These are phyloP conservation scores for Lachancea lanzarotensis DNA, from an alignment of 805 yeast genomes.

Conservation along the genomic window DNA sequence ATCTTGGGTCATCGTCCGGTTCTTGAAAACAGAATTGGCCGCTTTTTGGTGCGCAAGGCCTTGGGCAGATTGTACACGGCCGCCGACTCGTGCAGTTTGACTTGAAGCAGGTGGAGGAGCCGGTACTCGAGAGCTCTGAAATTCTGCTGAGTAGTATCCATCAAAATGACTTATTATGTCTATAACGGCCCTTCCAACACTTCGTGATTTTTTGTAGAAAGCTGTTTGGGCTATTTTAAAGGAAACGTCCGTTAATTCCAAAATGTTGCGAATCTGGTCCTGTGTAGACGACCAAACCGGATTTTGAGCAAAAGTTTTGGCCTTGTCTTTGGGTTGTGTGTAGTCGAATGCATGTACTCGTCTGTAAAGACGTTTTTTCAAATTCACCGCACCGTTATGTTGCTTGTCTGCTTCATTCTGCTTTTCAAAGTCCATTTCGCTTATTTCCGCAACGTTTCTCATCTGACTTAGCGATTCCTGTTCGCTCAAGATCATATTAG, in stretches of 20 bases:
- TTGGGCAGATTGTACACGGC: conserved; percentile 34
- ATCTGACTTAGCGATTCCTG: conserved; percentile 3
- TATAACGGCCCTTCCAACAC: conserved; percentile 32
- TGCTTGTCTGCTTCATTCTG: not conserved
- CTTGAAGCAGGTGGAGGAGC: conserved; percentile 1
- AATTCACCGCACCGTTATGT: not conserved
- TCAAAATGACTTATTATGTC: conserved; percentile 28
- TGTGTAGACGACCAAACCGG: conserved; percentile 15
- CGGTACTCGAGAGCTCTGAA: conserved; percentile 1
- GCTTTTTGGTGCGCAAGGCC: conserved; percentile 16
- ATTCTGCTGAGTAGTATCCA: conserved; percentile 4
- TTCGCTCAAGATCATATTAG: conserved; percentile 23
- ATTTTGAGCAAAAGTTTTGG: not conserved
- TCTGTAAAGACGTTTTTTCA: conserved; percentile 2
- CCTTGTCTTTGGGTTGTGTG: not conserved
- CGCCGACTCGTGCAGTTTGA: conserved; percentile 14
- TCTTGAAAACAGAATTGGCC: not conserved
- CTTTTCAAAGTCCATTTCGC: not conserved
- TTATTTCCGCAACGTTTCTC: not conserved
- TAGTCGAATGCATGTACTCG: conserved; percentile 2
- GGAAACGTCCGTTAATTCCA: conserved; percentile 16
- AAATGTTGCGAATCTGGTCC: conserved; percentile 19
- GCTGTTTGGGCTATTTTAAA: conserved; percentile 19
- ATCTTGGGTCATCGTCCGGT: not conserved
- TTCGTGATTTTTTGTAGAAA: conserved; percentile 28